These are phyloP conservation scores for Globisporangium perplexum DNA, from an alignment of 352 stramenopile genomes.

Conservation along the genomic window DNA sequence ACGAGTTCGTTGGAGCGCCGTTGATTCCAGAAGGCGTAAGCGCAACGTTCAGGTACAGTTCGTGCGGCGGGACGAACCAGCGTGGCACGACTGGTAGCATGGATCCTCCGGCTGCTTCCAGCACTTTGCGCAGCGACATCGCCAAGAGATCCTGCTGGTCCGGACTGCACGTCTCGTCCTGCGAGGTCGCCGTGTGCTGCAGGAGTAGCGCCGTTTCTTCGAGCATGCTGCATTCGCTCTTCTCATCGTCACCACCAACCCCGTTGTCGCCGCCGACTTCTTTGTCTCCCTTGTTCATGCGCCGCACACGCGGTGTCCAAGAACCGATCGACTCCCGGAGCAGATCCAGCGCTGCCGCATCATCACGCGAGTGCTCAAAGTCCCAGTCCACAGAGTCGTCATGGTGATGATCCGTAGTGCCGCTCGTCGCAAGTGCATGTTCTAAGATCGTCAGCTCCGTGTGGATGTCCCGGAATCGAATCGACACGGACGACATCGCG, in stretches of 20 bases:
- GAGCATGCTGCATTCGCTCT: background rate
- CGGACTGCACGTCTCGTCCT: background rate
- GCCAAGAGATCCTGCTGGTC: background rate
- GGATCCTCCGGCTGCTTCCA: background rate
- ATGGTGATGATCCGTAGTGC: background rate
- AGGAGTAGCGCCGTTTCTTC: background rate
- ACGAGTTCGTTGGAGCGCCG: background rate
- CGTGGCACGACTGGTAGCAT: background rate
- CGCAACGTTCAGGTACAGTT: background rate
- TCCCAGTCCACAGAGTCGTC: background rate
- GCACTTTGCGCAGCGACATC: background rate
- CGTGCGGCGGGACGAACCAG: constrained; percentile 3
- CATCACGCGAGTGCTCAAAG: background rate
- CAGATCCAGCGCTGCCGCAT: background rate
- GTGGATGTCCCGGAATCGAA: background rate
- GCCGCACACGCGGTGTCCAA: background rate
- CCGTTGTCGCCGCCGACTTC: background rate
- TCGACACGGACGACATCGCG: background rate
- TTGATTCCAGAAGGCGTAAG: background rate
- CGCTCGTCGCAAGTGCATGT: background rate
- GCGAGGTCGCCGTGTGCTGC: background rate
- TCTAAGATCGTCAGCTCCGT: background rate
- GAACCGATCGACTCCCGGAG: background rate
- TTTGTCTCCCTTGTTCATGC: background rate
- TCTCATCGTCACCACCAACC: too few species aligned